Percentiles rank a stretch among this genome's conserved stretches.
Conservation (phyloP, 2,329 filamentous ascomycete genomes). For the Pseudohalonectria lignicola region DNA sequence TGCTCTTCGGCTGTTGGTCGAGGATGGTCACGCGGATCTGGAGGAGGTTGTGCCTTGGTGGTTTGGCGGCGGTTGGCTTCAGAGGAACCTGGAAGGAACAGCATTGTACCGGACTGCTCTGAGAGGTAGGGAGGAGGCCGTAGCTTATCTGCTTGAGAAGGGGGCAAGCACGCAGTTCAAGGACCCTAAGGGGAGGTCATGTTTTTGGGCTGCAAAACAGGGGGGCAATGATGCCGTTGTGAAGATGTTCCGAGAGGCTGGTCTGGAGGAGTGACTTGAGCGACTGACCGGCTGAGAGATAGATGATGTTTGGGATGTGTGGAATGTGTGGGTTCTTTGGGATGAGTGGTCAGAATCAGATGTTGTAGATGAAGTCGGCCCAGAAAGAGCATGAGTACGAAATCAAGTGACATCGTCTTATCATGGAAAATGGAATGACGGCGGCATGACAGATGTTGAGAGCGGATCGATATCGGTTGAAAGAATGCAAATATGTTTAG, state of each 20-base stretch:
- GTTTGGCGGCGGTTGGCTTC: not conserved
- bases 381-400: too few species aligned
- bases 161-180: not conserved
- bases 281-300: too few species aligned
- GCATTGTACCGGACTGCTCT: not conserved
- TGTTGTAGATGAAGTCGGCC: too few species aligned
- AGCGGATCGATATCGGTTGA: too few species aligned
- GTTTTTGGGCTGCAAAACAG: not conserved
- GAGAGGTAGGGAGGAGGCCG: not conserved
- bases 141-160: not conserved
- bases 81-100: not conserved
- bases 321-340: too few species aligned
- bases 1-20: not conserved
- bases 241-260: not conserved
- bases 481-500: too few species aligned
- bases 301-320: too few species aligned
- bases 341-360: too few species aligned
- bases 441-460: too few species aligned
- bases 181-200: not conserved
- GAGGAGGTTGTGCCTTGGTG: not conserved
- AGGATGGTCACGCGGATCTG: not conserved
- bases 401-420: too few species aligned
- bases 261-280: too few species aligned
- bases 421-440: too few species aligned
- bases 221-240: not conserved